phyloP scores from a whole-genome alignment of 1,284 basidiomycete genomes.

The Cutaneotrichosporon sp. region DNA sequence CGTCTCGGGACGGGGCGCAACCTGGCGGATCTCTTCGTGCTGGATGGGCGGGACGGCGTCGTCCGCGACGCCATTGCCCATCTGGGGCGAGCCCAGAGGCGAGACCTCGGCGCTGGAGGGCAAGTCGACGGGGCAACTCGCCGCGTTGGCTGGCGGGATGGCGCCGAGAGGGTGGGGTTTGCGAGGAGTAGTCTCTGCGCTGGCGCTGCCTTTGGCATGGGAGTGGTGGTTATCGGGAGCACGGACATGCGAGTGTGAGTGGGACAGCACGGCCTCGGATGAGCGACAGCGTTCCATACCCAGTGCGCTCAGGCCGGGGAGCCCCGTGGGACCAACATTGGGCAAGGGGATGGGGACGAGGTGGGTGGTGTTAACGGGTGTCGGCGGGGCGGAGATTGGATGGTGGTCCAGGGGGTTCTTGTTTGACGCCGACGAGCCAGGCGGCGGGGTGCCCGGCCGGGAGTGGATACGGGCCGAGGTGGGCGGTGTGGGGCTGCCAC shows the following conservation, averaged over 20 bases:
- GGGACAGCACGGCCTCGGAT: slow-evolving; percentile 32
- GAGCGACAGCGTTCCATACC: slow-evolving; percentile 43
- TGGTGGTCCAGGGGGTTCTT: slow-evolving; percentile 12
- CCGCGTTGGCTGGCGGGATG: not conserved
- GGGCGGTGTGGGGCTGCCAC: slow-evolving; percentile 14
- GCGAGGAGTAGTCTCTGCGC: slow-evolving; percentile 16
- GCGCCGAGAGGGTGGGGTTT: slow-evolving; percentile 14
- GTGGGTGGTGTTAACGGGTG: slow-evolving; percentile 43
- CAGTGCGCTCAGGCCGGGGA: slow-evolving; percentile 13
- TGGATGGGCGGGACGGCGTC: not conserved
- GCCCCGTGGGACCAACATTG: slow-evolving; percentile 9
- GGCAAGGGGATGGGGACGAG: slow-evolving; percentile 32
- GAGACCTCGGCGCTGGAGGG: slow-evolving; percentile 2
- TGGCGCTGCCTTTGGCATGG: slow-evolving; percentile 3
- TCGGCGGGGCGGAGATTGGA: slow-evolving; percentile 43
- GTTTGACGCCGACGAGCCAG: not conserved
- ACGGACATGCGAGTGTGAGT: slow-evolving; percentile 9
- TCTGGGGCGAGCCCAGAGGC: slow-evolving; percentile 7
- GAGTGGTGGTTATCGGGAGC: slow-evolving; percentile 2
- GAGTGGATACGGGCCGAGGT: slow-evolving; percentile 18
- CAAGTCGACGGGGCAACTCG: not conserved
- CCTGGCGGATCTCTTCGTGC: too few species aligned
- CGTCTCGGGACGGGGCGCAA: too few species aligned
- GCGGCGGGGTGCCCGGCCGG: slow-evolving; percentile 18
- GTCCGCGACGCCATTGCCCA: slow-evolving; percentile 2